Evolutionary conservation across 495 filamentous ascomycete species (phyloP).

Genomic region (Hyaloscypha hepaticicola): DNA sequence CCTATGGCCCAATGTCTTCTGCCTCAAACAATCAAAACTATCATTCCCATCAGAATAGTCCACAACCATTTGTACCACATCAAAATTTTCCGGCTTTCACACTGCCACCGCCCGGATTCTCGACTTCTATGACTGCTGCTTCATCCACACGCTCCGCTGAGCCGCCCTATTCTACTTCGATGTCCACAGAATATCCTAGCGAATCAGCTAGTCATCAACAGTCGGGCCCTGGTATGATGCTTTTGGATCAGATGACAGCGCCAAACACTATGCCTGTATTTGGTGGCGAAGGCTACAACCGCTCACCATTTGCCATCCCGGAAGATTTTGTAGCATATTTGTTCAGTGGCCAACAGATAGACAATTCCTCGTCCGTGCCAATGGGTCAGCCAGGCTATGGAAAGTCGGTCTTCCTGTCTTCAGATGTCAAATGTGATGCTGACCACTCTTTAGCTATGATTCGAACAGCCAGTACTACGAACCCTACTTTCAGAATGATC

Average conservation of each 20-base stretch:
- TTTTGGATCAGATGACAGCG: constrained; percentile 65
- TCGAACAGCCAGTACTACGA: constrained; percentile 52
- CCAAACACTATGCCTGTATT: constrained; percentile 79
- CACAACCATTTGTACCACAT: constrained; percentile 48
- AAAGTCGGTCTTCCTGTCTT: constrained; percentile 41
- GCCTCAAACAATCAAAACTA: constrained; percentile 48
- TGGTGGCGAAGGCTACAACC: constrained; percentile 74
- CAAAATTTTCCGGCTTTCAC: constrained; percentile 55
- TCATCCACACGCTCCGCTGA: constrained; percentile 24
- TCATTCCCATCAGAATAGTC: constrained; percentile 32
- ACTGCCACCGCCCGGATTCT: constrained; percentile 49
- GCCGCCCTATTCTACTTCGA: constrained; percentile 27
- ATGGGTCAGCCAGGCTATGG: constrained; percentile 45
- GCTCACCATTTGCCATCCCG: constrained; percentile 83
- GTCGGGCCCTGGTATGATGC: constrained; percentile 49
- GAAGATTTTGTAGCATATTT: constrained; percentile 92
- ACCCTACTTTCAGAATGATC: constrained; percentile 48
- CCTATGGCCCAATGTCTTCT: constrained; percentile 50
- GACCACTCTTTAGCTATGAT: constrained; percentile 43
- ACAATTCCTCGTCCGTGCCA: constrained; percentile 31
- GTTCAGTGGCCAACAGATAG: constrained; percentile 63
- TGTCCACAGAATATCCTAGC: constrained; percentile 29
- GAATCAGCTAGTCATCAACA: constrained; percentile 40
- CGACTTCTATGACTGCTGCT: constrained; percentile 25
- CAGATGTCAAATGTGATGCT: constrained; percentile 2